These are phyloP conservation scores for Calvatia gigantea DNA, from an alignment of 768 basidiomycete species.

Conservation along the genomic window DNA sequence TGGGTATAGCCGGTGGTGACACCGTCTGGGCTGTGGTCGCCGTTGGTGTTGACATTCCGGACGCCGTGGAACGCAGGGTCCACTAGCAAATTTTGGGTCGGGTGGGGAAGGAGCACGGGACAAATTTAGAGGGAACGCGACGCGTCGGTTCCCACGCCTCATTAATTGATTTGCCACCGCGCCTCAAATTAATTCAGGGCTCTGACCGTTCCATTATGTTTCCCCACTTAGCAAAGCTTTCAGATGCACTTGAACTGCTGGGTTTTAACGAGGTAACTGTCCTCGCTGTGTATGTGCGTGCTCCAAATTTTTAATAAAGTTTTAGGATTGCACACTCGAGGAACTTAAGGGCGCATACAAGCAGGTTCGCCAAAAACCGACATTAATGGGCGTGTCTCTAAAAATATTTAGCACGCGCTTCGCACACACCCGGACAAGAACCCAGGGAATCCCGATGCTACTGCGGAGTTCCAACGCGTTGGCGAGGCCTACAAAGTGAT, in stretches of 20 bases:
- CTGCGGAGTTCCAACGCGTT: constrained; percentile 64
- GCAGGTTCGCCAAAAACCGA: constrained; percentile 37
- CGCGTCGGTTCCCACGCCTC: constrained; percentile 16
- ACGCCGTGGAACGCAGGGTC: background rate
- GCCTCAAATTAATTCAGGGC: background rate
- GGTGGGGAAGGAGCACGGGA: background rate
- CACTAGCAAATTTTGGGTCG: background rate
- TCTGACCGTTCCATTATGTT: constrained; percentile 2
- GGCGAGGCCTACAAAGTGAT: constrained; percentile 67
- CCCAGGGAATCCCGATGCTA: constrained; percentile 59
- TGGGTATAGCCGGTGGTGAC: constrained; percentile 12
- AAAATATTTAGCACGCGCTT: constrained; percentile 47
- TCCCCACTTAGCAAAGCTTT: constrained; percentile 14
- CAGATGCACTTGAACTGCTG: constrained; percentile 38
- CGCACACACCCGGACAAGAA: constrained; percentile 80
- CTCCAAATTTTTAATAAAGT: constrained; percentile 16
- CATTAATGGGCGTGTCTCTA: constrained; percentile 1
- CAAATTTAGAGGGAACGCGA: constrained; percentile 17
- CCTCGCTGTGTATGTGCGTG: background rate
- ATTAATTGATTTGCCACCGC: constrained; percentile 9
- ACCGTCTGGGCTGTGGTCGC: background rate
- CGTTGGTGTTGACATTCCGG: background rate
- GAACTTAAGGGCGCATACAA: constrained; percentile 67
- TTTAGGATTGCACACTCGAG: constrained; percentile 58
- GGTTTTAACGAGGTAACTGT: constrained; percentile 50